Evolutionary conservation across 805 yeast genomes (phyloP).

Genomic region (Metschnikowia cubensis): DNA sequence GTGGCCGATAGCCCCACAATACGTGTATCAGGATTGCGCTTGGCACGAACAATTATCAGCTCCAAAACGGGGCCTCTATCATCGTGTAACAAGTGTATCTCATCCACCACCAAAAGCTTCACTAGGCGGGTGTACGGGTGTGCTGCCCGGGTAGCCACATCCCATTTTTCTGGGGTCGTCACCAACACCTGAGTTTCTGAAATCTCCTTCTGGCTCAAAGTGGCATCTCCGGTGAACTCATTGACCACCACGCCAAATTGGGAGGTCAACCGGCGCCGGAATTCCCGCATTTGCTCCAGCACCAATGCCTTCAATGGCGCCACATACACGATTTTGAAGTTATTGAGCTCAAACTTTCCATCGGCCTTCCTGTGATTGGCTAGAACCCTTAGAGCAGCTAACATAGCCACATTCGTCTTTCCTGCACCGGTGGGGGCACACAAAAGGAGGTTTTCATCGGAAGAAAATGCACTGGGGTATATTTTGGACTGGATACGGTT

Average conservation of each 20-base stretch:
- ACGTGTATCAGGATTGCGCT: constrained; percentile 49
- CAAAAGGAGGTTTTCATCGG: constrained; percentile 68
- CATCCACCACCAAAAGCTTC: constrained; percentile 77
- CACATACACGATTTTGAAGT: constrained; percentile 77
- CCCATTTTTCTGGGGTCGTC: constrained; percentile 98
- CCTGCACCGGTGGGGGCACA: constrained; percentile 99
- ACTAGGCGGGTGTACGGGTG: constrained; percentile 62
- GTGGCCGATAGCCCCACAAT: constrained; percentile 90
- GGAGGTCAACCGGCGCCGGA: constrained; percentile 58
- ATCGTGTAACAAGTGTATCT: constrained; percentile 88
- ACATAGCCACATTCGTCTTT: constrained; percentile 93
- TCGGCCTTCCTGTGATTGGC: constrained; percentile 44
- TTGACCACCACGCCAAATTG: constrained; percentile 68
- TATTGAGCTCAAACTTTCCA: constrained; percentile 49
- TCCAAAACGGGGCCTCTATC: constrained; percentile 94
- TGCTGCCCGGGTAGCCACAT: constrained; percentile 82
- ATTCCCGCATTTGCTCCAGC: constrained; percentile 89
- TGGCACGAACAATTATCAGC: constrained; percentile 70
- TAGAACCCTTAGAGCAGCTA: constrained; percentile 65
- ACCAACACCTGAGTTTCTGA: constrained; percentile 76
- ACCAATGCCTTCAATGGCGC: constrained; percentile 95
- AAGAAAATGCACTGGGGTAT: constrained; percentile 68
- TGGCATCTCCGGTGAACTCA: constrained; percentile 89
- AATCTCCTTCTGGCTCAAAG: constrained; percentile 71
- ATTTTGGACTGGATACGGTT: constrained; percentile 84